Base-by-base conservation (phyloP, 257 asterid genomes). In the Nicotiana tomentosiformis region DNA sequence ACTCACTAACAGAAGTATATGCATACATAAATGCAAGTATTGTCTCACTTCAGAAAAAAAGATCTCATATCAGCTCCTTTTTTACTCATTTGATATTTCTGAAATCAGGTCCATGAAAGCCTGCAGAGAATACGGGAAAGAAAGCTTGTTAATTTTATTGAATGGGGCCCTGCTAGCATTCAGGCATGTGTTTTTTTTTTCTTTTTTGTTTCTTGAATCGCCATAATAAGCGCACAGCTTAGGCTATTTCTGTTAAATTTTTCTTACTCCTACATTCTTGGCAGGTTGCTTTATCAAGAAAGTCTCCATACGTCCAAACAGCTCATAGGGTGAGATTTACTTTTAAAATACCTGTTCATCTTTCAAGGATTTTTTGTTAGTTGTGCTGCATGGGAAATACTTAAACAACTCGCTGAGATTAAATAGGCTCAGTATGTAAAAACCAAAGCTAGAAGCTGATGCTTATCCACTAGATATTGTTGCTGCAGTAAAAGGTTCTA, bases 161-260 rank as follows among this genome's bases (percentile, higher is more conserved):
- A 96, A 82, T 96, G 99, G 99, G 98, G 98, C 60, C 99, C 99
- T 79, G 98, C 98, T 70, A 96, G 99, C 93, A 96, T 96, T 80
- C 99, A 96, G 97, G 99, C 64, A 88, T 85, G 90, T 83, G 76
- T 66, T 32, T 0, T 32, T 32, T 76, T 26, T 68, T 26, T 69
- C 56, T 53, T 53, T 43, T 43, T 7, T 43, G 2, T 43, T 43
- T 43, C 49, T 43, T 43, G 49, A 43, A 43, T 43, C 10, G 49
- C 49, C 49, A 8, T 43, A 8, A 43, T 43, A 43, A 43, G 11
- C 49, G 49, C 49, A 43, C 49, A 8, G 11, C 49, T 43, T 43
- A 43, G 2, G 49, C 81, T 72, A 68, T 77, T 57, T 80, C 58
- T 55, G 8, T 5, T 23, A 20, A 66, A n/a, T 0, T 70, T 51